Percentiles rank a stretch among this genome's conserved stretches.
These are phyloP conservation scores for Lachnellula occidentalis DNA, from an alignment of 2,329 filamentous ascomycete species.

Conservation along the genomic window DNA sequence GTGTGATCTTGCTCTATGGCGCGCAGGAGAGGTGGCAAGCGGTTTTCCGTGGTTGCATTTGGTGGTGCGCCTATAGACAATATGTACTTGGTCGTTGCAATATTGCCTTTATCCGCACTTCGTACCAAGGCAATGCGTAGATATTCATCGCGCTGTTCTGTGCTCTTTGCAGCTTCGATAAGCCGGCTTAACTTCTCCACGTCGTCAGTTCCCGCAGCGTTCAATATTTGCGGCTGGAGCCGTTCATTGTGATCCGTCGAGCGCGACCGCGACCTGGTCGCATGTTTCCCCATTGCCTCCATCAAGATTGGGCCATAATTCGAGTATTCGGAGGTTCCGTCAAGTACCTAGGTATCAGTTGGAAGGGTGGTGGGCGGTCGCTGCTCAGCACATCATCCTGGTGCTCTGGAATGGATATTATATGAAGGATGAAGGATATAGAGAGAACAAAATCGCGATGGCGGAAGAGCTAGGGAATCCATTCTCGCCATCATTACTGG, in stretches of 20 bases:
- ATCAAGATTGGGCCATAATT: neutral
- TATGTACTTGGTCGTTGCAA: conserved; percentile 20
- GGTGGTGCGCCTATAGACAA: conserved; percentile 19
- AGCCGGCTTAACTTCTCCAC: conserved; percentile 17
- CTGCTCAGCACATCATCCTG: too few species aligned
- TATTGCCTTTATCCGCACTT: conserved; percentile 23
- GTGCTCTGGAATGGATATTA: too few species aligned
- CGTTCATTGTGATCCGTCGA: conserved; percentile 23
- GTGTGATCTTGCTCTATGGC: conserved; percentile 23
- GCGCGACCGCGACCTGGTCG: conserved; percentile 13
- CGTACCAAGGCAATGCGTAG: conserved; percentile 23
- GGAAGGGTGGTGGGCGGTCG: too few species aligned
- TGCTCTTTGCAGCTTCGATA: conserved; percentile 16
- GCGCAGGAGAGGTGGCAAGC: conserved; percentile 18
- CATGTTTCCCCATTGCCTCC: conserved; percentile 1
- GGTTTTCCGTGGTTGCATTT: conserved; percentile 18
- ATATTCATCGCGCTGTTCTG: conserved; percentile 20
- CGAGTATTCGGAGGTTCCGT: too few species aligned
- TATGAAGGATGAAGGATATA: too few species aligned
- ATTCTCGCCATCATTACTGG: too few species aligned
- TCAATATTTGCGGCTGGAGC: conserved; percentile 22
- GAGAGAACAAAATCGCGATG: too few species aligned
- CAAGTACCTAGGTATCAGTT: too few species aligned
- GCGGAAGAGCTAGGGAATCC: too few species aligned
- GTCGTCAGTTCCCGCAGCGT: conserved; percentile 23